phyloP scores from a whole-genome alignment of 179 eudicot species.

The Silene coronaria region DNA sequence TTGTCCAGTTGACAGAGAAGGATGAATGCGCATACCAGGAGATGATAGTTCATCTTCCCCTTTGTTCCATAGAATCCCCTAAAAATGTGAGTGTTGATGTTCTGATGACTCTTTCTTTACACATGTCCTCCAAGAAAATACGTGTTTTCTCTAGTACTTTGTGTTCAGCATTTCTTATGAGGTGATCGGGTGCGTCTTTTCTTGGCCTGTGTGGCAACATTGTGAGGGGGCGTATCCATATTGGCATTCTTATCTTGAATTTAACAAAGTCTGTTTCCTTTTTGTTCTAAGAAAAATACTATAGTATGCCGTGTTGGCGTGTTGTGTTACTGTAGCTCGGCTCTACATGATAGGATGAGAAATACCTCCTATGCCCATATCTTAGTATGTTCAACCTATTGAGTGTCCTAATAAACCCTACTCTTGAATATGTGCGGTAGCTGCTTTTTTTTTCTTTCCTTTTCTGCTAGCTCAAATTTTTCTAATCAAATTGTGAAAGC shows the following conservation, averaged over 20 bases:
- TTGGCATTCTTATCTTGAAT: not conserved
- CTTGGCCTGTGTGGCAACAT: not conserved
- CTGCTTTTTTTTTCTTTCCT: too few species aligned
- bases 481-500: slow-evolving; percentile 12
- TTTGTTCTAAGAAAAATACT: not conserved
- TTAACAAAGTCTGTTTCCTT: not conserved
- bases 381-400: not conserved
- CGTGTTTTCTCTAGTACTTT: not conserved
- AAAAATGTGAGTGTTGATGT: slow-evolving; percentile 47
- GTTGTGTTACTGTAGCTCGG: not conserved
- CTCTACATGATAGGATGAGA: not conserved
- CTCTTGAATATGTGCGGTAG: too few species aligned
- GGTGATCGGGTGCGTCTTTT: not conserved
- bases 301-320: not conserved
- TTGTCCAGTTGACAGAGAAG: slow-evolving; percentile 84
- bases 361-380: not conserved
- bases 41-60: slow-evolving; percentile 96
- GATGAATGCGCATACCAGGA: slow-evolving; percentile 99
- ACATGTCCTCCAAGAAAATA: not conserved
- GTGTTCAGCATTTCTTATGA: too few species aligned
- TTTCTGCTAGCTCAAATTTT: not conserved
- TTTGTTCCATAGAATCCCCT: slow-evolving; percentile 82
- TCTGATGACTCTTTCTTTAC: not conserved
- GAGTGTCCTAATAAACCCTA: too few species aligned
- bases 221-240: not conserved